Evolutionary conservation across 441 rosid species (phyloP).

Genomic region (Bocquillonia castaneifolia): DNA sequence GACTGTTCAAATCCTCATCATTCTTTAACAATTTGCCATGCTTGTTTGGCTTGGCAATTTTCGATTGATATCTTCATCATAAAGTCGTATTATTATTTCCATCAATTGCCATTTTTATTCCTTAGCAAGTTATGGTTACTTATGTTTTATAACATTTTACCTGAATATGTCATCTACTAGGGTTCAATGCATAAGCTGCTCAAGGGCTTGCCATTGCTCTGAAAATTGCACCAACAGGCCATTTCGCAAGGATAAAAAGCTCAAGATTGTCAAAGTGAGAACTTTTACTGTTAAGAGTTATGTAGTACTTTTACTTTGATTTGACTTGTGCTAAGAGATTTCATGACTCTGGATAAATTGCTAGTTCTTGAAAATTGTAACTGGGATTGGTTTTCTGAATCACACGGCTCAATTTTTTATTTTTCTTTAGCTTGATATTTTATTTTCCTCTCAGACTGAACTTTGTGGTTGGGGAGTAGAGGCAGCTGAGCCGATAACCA

Average conservation of each 20-base stretch:
- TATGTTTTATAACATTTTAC: slow-evolving; percentile 1
- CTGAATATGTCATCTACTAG: slow-evolving; percentile 28
- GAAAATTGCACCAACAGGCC: slow-evolving; percentile 89
- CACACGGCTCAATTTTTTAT: slow-evolving; percentile 14
- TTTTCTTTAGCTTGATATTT: too few species aligned
- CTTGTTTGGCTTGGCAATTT: not conserved
- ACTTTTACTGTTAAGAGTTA: not conserved
- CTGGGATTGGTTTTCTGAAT: not conserved
- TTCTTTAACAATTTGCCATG: not conserved
- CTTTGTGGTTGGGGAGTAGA: slow-evolving; percentile 97
- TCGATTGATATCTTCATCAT: not conserved
- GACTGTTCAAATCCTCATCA: not conserved
- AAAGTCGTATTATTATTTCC: slow-evolving; percentile 2
- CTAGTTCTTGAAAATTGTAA: slow-evolving; percentile 4
- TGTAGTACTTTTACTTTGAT: not conserved
- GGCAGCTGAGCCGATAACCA: slow-evolving; percentile 68
- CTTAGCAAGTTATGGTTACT: slow-evolving; percentile 1
- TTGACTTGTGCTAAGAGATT: not conserved
- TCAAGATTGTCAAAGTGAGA: slow-evolving; percentile 70
- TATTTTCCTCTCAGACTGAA: slow-evolving; percentile 59
- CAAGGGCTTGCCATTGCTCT: slow-evolving; percentile 75
- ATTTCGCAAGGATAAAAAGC: slow-evolving; percentile 83
- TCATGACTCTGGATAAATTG: not conserved
- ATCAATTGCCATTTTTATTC: not conserved
- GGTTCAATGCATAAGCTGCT: slow-evolving; percentile 91